Base-by-base conservation (phyloP, 2,329 filamentous ascomycete genomes). In the Annulohypoxylon truncatum region DNA sequence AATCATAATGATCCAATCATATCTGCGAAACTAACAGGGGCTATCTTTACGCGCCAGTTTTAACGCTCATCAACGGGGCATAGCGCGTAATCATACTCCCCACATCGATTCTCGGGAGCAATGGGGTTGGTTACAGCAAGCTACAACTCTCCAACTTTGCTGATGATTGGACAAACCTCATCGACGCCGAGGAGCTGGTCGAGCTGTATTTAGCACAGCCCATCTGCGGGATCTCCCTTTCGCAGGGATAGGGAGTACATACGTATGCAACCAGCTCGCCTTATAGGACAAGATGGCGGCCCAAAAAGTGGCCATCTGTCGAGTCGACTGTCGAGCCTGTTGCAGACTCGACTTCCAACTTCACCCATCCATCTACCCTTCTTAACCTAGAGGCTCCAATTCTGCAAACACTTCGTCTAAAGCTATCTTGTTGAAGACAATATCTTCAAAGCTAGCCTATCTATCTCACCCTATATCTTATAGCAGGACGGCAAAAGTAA, bases 171-270 rank as follows among this genome's bases (percentile, higher is more conserved):
- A 58, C 48, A 52, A 67, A 1, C 40, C 40, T 57, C 55, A 29
- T 42, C 65, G 61, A 66, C 61, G 57, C 67, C 67, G 53, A 65
- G 61, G 40, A 56, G 50, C 67, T 62, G 63, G 64, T 53, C 38
- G 58, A 64, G 51, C 59, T 64, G 59, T 64, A 64, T 53, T 55
- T 68, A 62, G 61, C 65, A 63, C 42, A 51, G 51, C 44, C 65
- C 28, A 54, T 48, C 42, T 50, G 55, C 68, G 59, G 61, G 55
- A 64, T 54, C 26, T 55, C 48, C 61, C 61, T 61, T 18, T 38
- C 26, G 40, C 42, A 50, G n/a, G 48, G 29, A 61, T 53, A 48
- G 35, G 38, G 22, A 28, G 31, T 53, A 44, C 47, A 57, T 64
- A 64, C 20, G 35, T 51, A 60, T 51, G 48, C 56, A 52, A 24